Evolutionary conservation across 140 eudicot species (phyloP), one percentile per base, ranked within the genome.

Genomic region (Cichorium intybus): DNA sequence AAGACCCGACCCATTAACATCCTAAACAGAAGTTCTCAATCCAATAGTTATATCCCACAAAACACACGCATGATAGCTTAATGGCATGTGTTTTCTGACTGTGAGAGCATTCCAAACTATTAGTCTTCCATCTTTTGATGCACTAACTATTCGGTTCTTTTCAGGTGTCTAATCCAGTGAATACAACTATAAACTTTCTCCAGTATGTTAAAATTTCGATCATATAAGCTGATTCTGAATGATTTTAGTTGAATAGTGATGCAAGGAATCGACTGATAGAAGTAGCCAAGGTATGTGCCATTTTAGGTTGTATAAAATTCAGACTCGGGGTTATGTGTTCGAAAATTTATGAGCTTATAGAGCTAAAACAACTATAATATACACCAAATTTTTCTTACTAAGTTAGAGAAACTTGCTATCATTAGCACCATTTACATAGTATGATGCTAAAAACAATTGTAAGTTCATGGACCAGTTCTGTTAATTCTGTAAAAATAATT

Each of bases 51-150:
- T 78, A 74, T 90, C 97, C 97, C 95, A 90, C 60, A 90, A 79
- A 18, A 84, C 77, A 61, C 97, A 90, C 2, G 55, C 97, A 90
- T 41, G 95, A 94, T 34, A 90, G 79, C 74, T 84, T 90, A 33
- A 90, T 90, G 34, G 94, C 85, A 65, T 90, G 95, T 46, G 94
- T 90, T 70, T 90, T 90, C 68, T 90, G 97, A 81, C 97, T 47
- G 95, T 90, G 68, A 90, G 89, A 70, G 94, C 94, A 49, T 90
- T 90, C 97, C 97, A 90, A 21, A 90, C 95, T 62, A 90, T 90
- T 65, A 90, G 73, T 56, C 97, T 81, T 27, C 97, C 95, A 66
- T 90, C 97, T 76, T 87, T 95, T 12, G 97, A 90, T 37, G 97
- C 97, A 75, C 97, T 87, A 21, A 90, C 95, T 3, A 90, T 81